phyloP scores from a whole-genome alignment of 2,329 filamentous ascomycete genomes.

The Beauveria asiatica region DNA sequence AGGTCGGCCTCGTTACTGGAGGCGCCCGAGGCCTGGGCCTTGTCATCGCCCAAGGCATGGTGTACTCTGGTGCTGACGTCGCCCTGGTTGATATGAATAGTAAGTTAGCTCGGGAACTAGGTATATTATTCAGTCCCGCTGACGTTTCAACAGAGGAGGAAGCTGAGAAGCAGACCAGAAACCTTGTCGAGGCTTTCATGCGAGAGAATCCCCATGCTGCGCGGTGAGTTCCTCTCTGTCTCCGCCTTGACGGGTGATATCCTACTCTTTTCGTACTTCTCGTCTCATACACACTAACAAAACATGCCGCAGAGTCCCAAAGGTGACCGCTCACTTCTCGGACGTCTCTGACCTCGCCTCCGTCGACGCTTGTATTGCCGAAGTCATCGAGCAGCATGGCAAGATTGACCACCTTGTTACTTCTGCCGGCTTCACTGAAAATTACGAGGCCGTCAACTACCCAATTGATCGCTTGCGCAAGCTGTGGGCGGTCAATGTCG shows the following conservation, averaged over 20 bases:
- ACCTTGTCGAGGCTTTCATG: conserved; percentile 66
- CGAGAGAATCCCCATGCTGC: conserved; percentile 70
- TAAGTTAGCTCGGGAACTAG: conserved; percentile 33
- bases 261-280: neutral
- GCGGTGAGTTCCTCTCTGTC: conserved; percentile 36
- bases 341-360: conserved; percentile 77
- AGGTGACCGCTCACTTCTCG: conserved; percentile 81
- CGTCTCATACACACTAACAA: neutral
- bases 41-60: conserved; percentile 87
- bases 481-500: conserved; percentile 90
- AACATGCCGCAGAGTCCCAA: conserved; percentile 56
- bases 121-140: conserved; percentile 1
- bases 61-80: conserved; percentile 78
- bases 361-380: conserved; percentile 63
- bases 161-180: conserved; percentile 65
- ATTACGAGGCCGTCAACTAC: conserved; percentile 86
- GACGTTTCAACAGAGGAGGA: conserved; percentile 62
- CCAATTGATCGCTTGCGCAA: conserved; percentile 86
- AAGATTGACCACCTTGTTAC: conserved; percentile 89
- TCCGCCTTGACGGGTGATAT: no score
- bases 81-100: conserved; percentile 93
- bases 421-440: conserved; percentile 94
- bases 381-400: conserved; percentile 52
- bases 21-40: conserved; percentile 83
- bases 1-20: conserved; percentile 79